A percentile compares a stretch with the other conserved stretches of the same genome.
These are phyloP conservation scores for Myrica gale DNA, from an alignment of 306 rosid species.

Conservation along the genomic window DNA sequence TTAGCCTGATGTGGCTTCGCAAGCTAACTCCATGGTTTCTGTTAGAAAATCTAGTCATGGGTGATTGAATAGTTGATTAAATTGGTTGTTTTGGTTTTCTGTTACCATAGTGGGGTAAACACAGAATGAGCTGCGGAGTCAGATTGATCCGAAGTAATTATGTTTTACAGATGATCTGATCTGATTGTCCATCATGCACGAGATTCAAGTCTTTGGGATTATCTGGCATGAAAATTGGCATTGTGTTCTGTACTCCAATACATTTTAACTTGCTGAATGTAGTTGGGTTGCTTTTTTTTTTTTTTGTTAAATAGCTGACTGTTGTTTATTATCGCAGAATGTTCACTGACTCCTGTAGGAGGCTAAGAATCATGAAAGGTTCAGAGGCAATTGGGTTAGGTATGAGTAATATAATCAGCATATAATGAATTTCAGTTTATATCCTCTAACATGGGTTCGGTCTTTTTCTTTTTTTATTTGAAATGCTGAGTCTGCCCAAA, in stretches of 20 bases:
- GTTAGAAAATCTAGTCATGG: not conserved
- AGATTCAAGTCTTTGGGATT: not conserved
- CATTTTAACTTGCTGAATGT: not conserved
- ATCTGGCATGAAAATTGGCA: not conserved
- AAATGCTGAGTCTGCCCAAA: slow-evolving; percentile 14
- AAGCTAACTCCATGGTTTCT: not conserved
- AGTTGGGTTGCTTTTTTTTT: not conserved
- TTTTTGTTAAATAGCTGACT: not conserved
- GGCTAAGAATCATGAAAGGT: slow-evolving; percentile 88
- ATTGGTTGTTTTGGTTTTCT: not conserved
- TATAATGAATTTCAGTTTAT: not conserved
- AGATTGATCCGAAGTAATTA: not conserved
- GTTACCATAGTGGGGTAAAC: not conserved
- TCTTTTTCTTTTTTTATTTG: not conserved
- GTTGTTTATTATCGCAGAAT: slow-evolving; percentile 48
- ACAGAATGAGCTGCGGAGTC: not conserved
- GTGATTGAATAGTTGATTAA: slow-evolving; percentile 7
- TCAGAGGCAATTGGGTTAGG: slow-evolving; percentile 93
- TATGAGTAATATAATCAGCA: slow-evolving; percentile 15
- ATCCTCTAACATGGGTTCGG: too few species aligned
- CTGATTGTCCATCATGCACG: not conserved
- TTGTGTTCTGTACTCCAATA: not conserved
- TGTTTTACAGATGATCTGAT: not conserved
- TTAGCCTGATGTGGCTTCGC: not conserved
- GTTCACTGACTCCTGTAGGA: slow-evolving; percentile 75